A percentile compares a stretch with the other conserved stretches of the same genome.
These are phyloP conservation scores for Ogataea trehaloabstinens DNA, from an alignment of 805 yeast genomes.

Conservation along the genomic window DNA sequence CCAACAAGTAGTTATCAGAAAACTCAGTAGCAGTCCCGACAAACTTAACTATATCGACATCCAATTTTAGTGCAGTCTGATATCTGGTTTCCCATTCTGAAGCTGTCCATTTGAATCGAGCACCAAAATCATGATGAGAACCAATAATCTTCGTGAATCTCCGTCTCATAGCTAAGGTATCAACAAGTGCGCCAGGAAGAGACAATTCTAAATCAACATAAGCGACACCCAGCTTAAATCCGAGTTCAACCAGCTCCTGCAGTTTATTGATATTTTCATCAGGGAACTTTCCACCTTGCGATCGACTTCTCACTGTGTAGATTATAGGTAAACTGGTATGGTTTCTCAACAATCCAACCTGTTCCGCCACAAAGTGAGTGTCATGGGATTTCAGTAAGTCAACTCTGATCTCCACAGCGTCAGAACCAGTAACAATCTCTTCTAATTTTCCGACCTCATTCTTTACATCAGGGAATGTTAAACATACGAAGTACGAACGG, in stretches of 20 bases:
- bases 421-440: slow-evolving; percentile 62
- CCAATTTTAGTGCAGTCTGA: slow-evolving; percentile 59
- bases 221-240: slow-evolving; percentile 75
- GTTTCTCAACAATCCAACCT: slow-evolving; percentile 67
- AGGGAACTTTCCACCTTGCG: slow-evolving; percentile 83
- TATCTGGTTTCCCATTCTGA: slow-evolving; percentile 75
- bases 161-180: slow-evolving; percentile 49
- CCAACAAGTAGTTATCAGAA: slow-evolving; percentile 69
- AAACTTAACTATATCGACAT: slow-evolving; percentile 76
- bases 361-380: slow-evolving; percentile 63
- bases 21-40: slow-evolving; percentile 71
- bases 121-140: slow-evolving; percentile 75
- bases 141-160: slow-evolving; percentile 73
- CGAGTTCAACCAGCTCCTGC: slow-evolving; percentile 53
- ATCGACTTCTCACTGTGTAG: slow-evolving; percentile 71
- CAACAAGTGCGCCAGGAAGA: slow-evolving; percentile 55
- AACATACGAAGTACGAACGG: slow-evolving; percentile 68
- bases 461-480: slow-evolving; percentile 63
- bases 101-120: slow-evolving; percentile 59
- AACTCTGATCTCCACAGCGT: slow-evolving; percentile 82
- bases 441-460: slow-evolving; percentile 44
- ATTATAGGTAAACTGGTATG: slow-evolving; percentile 70
- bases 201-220: slow-evolving; percentile 79
- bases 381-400: slow-evolving; percentile 59
- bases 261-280: slow-evolving; percentile 51